Conservation (phyloP, 495 filamentous ascomycete genomes). For the Rostrohypoxylon terebratum region DNA sequence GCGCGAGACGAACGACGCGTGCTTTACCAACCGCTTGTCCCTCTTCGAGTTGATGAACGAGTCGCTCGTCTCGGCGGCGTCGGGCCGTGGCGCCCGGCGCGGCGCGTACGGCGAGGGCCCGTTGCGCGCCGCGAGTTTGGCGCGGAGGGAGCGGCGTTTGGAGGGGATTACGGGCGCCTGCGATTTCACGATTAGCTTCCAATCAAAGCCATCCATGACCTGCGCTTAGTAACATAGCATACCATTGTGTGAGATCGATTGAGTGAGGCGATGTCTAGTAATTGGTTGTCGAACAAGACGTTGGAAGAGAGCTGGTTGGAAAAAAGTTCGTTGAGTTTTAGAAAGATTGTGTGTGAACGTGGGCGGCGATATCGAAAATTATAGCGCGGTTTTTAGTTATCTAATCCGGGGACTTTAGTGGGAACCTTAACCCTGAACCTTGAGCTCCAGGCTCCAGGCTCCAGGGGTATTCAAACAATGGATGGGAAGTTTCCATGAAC, state of each 20-base stretch:
- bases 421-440: background rate
- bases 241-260: constrained; percentile 5
- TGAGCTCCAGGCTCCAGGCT: too few species aligned
- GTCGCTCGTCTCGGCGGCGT: constrained; percentile 53
- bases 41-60: constrained; percentile 74
- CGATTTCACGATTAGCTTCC: constrained; percentile 31
- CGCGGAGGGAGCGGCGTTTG: constrained; percentile 60
- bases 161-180: constrained; percentile 59
- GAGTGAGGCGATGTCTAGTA: background rate
- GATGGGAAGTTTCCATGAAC: background rate
- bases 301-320: background rate
- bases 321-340: constrained; percentile 22
- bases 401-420: background rate
- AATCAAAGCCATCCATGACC: too few species aligned
- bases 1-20: constrained; percentile 76
- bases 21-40: constrained; percentile 82
- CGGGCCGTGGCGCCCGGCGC: constrained; percentile 56
- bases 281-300: background rate
- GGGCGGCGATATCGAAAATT: constrained; percentile 20
- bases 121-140: constrained; percentile 50
- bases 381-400: constrained; percentile 24
- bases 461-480: background rate
- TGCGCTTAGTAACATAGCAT: background rate
- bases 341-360: constrained; percentile 17
- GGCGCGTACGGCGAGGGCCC: constrained; percentile 49